Evolutionary conservation across 2,329 filamentous ascomycete species (phyloP).

Genomic region (Magnaporthales sp.): DNA sequence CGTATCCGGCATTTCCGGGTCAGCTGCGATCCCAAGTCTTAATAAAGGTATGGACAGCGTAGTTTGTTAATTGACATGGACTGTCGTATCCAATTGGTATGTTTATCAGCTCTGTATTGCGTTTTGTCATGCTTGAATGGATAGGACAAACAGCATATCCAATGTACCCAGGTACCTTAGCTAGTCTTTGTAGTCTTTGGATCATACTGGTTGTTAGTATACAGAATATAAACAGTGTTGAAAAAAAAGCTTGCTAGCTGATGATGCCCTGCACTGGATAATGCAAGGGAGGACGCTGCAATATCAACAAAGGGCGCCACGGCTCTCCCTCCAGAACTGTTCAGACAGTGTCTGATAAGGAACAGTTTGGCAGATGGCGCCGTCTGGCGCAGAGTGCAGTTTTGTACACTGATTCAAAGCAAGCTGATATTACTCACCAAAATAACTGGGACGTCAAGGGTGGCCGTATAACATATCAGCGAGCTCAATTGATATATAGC

Average conservation of each 20-base stretch:
- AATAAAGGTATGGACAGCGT: not conserved
- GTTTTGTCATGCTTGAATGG: not conserved
- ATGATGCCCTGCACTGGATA: not conserved
- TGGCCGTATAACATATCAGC: too few relatives aligned
- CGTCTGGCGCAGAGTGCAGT: not conserved
- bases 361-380: not conserved
- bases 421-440: not conserved
- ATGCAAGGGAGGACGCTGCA: not conserved
- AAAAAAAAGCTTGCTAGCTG: not conserved
- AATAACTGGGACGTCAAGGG: not conserved
- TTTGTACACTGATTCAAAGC: not conserved
- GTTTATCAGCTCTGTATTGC: not conserved
- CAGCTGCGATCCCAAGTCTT: not conserved
- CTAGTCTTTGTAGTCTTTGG: not conserved
- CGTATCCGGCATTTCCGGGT: not conserved
- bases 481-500: too few relatives aligned
- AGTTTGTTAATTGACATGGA: not conserved
- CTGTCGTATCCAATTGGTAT: not conserved
- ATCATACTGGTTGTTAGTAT: not conserved
- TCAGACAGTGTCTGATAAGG: not conserved
- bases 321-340: not conserved
- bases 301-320: not conserved
- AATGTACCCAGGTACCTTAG: too few relatives aligned
- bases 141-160: not conserved
- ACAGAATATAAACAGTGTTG: too few relatives aligned